Base-by-base conservation (phyloP, 768 basidiomycete species). In the Pisolithus orientalis region DNA sequence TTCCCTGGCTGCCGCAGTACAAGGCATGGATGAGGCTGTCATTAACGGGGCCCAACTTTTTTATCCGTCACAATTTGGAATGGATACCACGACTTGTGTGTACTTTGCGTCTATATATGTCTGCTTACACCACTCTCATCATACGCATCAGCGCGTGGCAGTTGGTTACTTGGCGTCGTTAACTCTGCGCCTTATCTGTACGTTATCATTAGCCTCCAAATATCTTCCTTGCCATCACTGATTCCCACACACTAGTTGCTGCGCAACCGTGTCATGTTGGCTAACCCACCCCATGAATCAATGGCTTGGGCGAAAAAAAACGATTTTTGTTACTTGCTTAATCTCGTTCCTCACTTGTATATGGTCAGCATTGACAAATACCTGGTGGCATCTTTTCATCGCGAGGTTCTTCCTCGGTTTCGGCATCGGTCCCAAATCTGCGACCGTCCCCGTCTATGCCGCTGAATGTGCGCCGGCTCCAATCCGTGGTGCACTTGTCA, bases 401-500 rank as follows among this genome's bases (percentile, higher is more conserved):
- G 76, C 75, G 3, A 76, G 80, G 14, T 73, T 82, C 70, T 68
- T 4, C 59, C 73, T 83, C 39, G 82, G 67, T 17, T 66, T 70
- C 7, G 66, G 66, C 39, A 68, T 68, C 4, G 66, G 86, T 4
- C 79, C 82, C 14, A 87, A 87, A 63, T 75, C 74, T 9, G 69
- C 82, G 2, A 84, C 83, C 1, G 80, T 82, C 25, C 81, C 80
- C 2, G 79, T 81, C 25, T 86, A 82, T 53, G 79, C 85, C 0
- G 84, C 87, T 2, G 88, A 97, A 67, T 84, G 85, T 62, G 74
- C 84, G 0, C 94, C 94, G 0, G 82, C 92, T 0, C 70, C 71
- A 14, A 90, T 97, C 52, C 83, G 94, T 60, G 93, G 93, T 52
- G 92, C 84, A 1, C 80, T 94, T 28, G 89, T 92, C 53, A 94